phyloP scores from a whole-genome alignment of 2,329 filamentous ascomycete species.

The Colletotrichum agaves region DNA sequence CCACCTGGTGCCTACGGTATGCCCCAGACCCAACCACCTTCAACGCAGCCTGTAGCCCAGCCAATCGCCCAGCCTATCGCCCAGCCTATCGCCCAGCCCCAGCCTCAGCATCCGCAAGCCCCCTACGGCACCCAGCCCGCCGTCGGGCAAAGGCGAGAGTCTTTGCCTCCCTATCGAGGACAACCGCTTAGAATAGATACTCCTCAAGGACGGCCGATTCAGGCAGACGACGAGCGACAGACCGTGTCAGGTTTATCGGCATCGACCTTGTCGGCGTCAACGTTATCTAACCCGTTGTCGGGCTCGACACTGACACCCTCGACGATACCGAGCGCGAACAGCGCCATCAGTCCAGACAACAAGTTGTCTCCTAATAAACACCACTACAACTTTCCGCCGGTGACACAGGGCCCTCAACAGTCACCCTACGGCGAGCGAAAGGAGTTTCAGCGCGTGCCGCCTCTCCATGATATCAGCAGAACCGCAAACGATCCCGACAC shows the following conservation, averaged over 20 bases:
- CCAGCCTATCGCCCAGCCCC: conserved; percentile 39
- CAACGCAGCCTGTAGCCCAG: conserved; percentile 44
- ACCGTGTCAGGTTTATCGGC: conserved; percentile 51
- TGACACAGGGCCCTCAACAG: conserved; percentile 45
- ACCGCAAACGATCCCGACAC: conserved; percentile 62
- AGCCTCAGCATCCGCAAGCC: conserved; percentile 26
- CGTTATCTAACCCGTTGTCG: conserved; percentile 5
- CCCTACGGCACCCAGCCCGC: conserved; percentile 49
- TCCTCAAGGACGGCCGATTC: conserved; percentile 66
- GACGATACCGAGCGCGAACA: conserved; percentile 67
- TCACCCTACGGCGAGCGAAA: conserved; percentile 64
- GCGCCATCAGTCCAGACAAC: conserved; percentile 62
- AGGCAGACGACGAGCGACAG: conserved; percentile 67
- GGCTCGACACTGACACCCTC: conserved; percentile 45
- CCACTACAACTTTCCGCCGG: neutral
- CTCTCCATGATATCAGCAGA: conserved; percentile 68
- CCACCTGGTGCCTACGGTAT: conserved; percentile 71
- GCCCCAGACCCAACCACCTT: conserved; percentile 55
- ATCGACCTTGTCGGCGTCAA: neutral
- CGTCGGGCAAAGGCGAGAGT: conserved; percentile 61
- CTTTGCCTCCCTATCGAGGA: conserved; percentile 69
- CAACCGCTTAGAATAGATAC: conserved; percentile 72
- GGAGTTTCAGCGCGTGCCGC: conserved; percentile 69
- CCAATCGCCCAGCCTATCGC: conserved; percentile 38
- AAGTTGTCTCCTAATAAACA: conserved; percentile 59